Percentiles rank a stretch among this genome's conserved stretches.
phyloP scores from a whole-genome alignment of 2,329 filamentous ascomycete genomes.

The Bipolaris oryzae region DNA sequence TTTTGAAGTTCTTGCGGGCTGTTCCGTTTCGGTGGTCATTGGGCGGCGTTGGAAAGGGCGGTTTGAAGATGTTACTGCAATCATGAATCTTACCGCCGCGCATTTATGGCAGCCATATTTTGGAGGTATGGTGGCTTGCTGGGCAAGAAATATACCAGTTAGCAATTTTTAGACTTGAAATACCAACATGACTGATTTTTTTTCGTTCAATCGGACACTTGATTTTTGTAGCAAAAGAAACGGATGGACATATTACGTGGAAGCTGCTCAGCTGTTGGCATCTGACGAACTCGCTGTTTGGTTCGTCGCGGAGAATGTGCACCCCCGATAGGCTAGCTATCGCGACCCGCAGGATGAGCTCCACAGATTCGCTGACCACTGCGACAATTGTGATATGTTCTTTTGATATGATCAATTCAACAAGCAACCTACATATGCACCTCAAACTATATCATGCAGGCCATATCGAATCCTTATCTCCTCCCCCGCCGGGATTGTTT shows the following conservation, averaged over 20 bases:
- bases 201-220: neutral
- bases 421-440: neutral
- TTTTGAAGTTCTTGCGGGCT: conserved; percentile 7
- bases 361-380: too few species aligned
- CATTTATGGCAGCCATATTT: conserved; percentile 19
- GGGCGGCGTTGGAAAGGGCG: conserved; percentile 36
- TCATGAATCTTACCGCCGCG: conserved; percentile 7
- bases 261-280: neutral
- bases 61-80: conserved; percentile 11
- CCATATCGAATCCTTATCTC: neutral
- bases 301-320: conserved; percentile 3
- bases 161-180: conserved; percentile 6
- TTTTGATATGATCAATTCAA: neutral
- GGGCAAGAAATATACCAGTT: conserved; percentile 18
- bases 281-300: neutral
- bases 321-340: conserved; percentile 7
- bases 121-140: conserved; percentile 17
- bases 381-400: too few species aligned
- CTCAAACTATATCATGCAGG: neutral
- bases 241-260: neutral
- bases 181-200: neutral
- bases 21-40: conserved; percentile 31
- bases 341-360: too few species aligned
- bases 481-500: conserved; percentile 3
- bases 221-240: neutral